Evolutionary conservation across 257 asterid species (phyloP).

Genomic region (Thymus mandschuricus): DNA sequence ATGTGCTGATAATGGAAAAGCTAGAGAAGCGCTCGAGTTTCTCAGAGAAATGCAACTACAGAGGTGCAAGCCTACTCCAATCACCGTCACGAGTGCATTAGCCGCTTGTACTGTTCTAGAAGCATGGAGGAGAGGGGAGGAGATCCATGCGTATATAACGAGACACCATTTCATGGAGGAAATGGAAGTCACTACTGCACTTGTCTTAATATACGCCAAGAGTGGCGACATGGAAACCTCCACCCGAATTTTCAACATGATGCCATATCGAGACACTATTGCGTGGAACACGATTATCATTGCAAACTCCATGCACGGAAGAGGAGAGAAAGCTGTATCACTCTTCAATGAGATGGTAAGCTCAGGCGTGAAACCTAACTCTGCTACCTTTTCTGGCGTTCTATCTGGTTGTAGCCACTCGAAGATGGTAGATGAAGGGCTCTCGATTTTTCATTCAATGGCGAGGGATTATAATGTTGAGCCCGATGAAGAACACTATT

Average conservation of each 20-base stretch:
- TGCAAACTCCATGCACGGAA: constrained; percentile 74
- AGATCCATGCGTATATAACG: constrained; percentile 52
- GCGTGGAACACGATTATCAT: constrained; percentile 77
- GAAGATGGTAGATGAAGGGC: constrained; percentile 57
- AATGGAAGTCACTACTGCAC: constrained; percentile 53
- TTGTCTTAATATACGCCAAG: constrained; percentile 64
- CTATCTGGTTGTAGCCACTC: constrained; percentile 80
- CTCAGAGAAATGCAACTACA: constrained; percentile 55
- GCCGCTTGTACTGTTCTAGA: constrained; percentile 53
- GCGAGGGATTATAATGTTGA: constrained; percentile 48
- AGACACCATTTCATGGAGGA: constrained; percentile 50
- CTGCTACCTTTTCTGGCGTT: constrained; percentile 65
- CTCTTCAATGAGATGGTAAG: constrained; percentile 57
- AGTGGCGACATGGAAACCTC: constrained; percentile 59
- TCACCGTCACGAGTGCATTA: constrained; percentile 63
- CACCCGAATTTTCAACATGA: constrained; percentile 43
- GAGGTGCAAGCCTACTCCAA: constrained; percentile 60
- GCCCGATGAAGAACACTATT: constrained; percentile 68
- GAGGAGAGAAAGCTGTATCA: constrained; percentile 55
- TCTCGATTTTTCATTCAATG: constrained; percentile 58
- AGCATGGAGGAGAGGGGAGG: constrained; percentile 62
- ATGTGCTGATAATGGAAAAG: constrained; percentile 55
- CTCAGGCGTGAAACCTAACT: constrained; percentile 57
- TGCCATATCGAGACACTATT: constrained; percentile 54
- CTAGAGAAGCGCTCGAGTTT: constrained; percentile 49